Evolutionary conservation across 2,329 filamentous ascomycete genomes (phyloP), one percentile per base, ranked within the genome.

Genomic region (Endocalyx cinctus): DNA sequence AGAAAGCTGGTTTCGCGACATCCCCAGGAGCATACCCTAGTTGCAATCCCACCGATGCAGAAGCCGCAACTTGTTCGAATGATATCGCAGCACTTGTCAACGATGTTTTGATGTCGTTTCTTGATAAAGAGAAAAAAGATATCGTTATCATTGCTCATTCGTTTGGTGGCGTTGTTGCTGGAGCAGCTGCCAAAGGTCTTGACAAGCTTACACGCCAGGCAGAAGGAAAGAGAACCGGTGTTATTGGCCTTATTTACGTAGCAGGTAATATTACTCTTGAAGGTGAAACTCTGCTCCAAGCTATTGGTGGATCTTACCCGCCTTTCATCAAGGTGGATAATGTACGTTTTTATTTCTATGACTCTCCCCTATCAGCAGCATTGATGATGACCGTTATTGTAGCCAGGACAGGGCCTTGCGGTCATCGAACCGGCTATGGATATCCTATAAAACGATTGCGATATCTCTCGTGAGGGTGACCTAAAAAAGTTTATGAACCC

Each of bases 71-170:
- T 8, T 46, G 41, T 13, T 7, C 15, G 5, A 25, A 38, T 1
- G 46, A 48, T 23, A 41, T 43, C 11, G 17, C 27, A 5, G 32
- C 25, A 2, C 36, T 51, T 11, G 36, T 40, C 6, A 30, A 42
- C 13, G 38, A 31, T 10, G 23, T 39, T 7, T 30, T 51, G 5
- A 33, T 48, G 5, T 37, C 43, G 4, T 39, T 52, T 2, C 5
- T 52, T 5, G 41, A 47, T 1, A 11, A 46, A n/a, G 16, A 41
- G 11, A 22, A 35, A 16, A 39, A 29, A 15, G 35, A 54, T 15
- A 13, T 51, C 4, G 41, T 51, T n/a, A 31, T 54, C 13, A 18
- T 52, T 7, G 42, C 45, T 1, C 51, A 54, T 25, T 53, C 50
- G 2, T 54, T 47, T 23, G 50, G 48, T 1, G 47, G 46, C 10